Evolutionary conservation across 2,329 filamentous ascomycete genomes (phyloP).

Genomic region (Dichotomopilus funicola): DNA sequence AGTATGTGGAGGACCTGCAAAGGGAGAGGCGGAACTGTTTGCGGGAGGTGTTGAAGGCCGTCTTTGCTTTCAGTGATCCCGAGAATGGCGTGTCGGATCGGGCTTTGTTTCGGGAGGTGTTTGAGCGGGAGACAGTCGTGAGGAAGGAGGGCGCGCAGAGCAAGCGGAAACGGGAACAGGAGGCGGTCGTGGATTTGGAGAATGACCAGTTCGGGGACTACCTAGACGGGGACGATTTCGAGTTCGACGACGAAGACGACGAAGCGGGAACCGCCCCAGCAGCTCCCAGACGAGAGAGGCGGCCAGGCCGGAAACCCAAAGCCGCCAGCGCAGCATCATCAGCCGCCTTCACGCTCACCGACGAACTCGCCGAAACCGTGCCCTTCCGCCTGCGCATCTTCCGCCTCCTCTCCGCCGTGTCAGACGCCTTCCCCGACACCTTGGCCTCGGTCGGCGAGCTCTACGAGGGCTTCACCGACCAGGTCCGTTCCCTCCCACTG

Average conservation of each 20-base stretch:
- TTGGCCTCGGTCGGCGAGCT: conserved; percentile 41
- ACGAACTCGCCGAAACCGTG: conserved; percentile 47
- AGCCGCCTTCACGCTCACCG: conserved; percentile 29
- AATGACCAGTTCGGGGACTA: conserved; percentile 57
- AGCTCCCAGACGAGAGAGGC: conserved; percentile 22
- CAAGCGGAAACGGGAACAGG: conserved; percentile 42
- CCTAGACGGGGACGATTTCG: conserved; percentile 51
- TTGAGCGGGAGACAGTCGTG: conserved; percentile 55
- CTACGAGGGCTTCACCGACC: conserved; percentile 52
- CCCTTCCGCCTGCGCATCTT: conserved; percentile 58
- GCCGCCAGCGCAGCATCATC: conserved; percentile 21
- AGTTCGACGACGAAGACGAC: conserved; percentile 17
- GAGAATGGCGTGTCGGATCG: conserved; percentile 40
- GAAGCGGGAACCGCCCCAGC: conserved; percentile 31
- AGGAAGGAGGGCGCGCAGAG: conserved; percentile 33
- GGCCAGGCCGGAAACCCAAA: conserved; percentile 29
- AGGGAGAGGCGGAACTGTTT: conserved; percentile 36
- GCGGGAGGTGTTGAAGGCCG: conserved; percentile 55
- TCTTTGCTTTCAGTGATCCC: conserved; percentile 56
- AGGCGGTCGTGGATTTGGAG: conserved; percentile 46
- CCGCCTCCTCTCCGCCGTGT: conserved; percentile 44
- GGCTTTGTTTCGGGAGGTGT: conserved; percentile 58
- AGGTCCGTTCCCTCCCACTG: conserved; percentile 52
- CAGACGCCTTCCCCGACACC: conserved; percentile 39
- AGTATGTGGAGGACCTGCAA: conserved; percentile 46